Evolutionary conservation across 1,284 basidiomycete species (phyloP).

Genomic region (Ganoderma sp.): DNA sequence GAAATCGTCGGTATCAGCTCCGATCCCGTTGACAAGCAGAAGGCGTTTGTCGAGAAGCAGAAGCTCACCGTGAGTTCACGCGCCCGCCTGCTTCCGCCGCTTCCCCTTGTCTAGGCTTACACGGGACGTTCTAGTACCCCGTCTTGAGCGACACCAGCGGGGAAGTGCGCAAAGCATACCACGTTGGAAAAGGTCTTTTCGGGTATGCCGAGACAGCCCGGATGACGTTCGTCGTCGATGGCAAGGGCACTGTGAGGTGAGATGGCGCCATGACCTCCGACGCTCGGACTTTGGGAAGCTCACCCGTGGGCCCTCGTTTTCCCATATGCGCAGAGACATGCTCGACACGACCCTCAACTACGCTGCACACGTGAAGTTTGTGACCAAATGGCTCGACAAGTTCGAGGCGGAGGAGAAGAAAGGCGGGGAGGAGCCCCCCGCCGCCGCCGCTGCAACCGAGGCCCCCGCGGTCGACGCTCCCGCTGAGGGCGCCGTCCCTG

Average conservation of each 20-base stretch:
- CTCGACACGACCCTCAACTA: conserved; percentile 64
- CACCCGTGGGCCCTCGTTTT: background rate
- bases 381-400: conserved; percentile 66
- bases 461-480: conserved; percentile 20
- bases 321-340: conserved; percentile 50
- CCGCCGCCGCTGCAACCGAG: conserved; percentile 24
- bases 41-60: conserved; percentile 73
- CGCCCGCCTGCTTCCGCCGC: conserved; percentile 6
- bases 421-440: conserved; percentile 26
- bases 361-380: conserved; percentile 69
- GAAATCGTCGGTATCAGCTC: conserved; percentile 74
- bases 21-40: conserved; percentile 74
- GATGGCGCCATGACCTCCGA: background rate
- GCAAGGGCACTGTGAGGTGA: conserved; percentile 67
- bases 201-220: conserved; percentile 66
- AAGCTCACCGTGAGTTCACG: conserved; percentile 60
- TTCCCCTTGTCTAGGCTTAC: background rate
- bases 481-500: conserved; percentile 17
- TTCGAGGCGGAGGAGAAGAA: conserved; percentile 49
- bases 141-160: conserved; percentile 74
- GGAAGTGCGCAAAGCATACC: conserved; percentile 65
- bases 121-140: conserved; percentile 57
- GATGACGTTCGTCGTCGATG: conserved; percentile 78
- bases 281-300: conserved; percentile 1
- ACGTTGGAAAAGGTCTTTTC: conserved; percentile 66